phyloP scores from a whole-genome alignment of 805 yeast species.

The Metschnikowia santaceciliae region DNA sequence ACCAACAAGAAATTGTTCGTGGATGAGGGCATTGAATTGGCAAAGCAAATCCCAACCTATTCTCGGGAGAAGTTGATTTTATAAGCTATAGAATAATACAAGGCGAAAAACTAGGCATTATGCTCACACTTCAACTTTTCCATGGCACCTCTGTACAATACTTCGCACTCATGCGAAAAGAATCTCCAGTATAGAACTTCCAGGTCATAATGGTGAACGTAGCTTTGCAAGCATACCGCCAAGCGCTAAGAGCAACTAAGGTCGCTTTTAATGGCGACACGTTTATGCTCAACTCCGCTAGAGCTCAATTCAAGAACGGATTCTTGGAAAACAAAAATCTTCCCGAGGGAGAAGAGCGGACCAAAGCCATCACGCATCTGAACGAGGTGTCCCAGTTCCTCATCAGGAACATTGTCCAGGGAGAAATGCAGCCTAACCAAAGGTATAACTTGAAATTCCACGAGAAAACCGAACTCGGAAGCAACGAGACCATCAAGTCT shows the following conservation, averaged over 20 bases:
- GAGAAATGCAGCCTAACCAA: slow-evolving; percentile 42
- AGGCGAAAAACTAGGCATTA: background rate
- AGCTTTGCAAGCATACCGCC: slow-evolving; percentile 52
- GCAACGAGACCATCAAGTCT: slow-evolving; percentile 72
- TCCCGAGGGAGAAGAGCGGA: slow-evolving; percentile 39
- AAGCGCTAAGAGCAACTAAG: slow-evolving; percentile 62
- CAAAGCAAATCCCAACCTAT: slow-evolving; percentile 50
- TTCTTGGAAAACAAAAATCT: slow-evolving; percentile 33
- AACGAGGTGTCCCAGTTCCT: slow-evolving; percentile 71
- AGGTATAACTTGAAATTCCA: slow-evolving; percentile 66
- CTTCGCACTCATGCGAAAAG: background rate
- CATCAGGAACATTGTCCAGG: slow-evolving; percentile 82
- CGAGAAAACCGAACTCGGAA: slow-evolving; percentile 82
- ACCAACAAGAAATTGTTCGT: slow-evolving; percentile 27
- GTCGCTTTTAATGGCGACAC: slow-evolving; percentile 54
- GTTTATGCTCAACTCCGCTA: slow-evolving; percentile 53
- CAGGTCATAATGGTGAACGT: slow-evolving; percentile 7
- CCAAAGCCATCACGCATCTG: slow-evolving; percentile 34
- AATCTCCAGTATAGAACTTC: background rate
- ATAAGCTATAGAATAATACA: slow-evolving; percentile 13
- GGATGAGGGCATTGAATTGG: slow-evolving; percentile 24
- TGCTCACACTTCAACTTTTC: background rate
- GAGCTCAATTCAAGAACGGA: slow-evolving; percentile 55
- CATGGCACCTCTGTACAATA: background rate
- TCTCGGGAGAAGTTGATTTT: slow-evolving; percentile 48